A percentile compares a stretch with the other conserved stretches of the same genome.
Conservation (phyloP, 345 rosid genomes). For the Lepidium africanum region DNA sequence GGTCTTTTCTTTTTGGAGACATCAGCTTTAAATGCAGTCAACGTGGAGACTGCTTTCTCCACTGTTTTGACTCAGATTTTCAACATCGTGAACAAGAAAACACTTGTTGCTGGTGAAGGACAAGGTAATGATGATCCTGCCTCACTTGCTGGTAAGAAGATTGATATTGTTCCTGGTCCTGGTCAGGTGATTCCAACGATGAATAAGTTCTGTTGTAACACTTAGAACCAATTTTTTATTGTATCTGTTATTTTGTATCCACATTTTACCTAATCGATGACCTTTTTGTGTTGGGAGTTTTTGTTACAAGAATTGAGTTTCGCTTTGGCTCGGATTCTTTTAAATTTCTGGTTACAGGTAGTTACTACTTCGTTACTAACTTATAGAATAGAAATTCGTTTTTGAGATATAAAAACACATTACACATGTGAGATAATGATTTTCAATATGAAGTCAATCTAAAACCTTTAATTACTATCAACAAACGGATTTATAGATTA, state of each 20-base stretch:
- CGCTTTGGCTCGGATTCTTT: neutral
- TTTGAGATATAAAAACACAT: too few relatives aligned
- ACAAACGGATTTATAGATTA: neutral
- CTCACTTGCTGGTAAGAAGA: constrained; percentile 36
- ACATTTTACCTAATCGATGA: neutral
- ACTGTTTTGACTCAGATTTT: constrained; percentile 51
- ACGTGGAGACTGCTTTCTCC: constrained; percentile 52
- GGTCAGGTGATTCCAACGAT: constrained; percentile 52
- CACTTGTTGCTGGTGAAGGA: constrained; percentile 46
- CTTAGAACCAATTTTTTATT: neutral
- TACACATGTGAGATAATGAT: too few relatives aligned
- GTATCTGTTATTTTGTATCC: neutral
- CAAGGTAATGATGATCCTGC: constrained; percentile 37
- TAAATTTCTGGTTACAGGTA: too few relatives aligned
- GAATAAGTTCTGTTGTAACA: constrained; percentile 46
- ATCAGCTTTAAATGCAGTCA: constrained; percentile 54
- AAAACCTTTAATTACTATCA: too few relatives aligned
- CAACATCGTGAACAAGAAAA: constrained; percentile 44
- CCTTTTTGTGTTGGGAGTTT: neutral
- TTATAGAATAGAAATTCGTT: too few relatives aligned
- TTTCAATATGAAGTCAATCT: too few relatives aligned
- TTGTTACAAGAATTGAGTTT: neutral
- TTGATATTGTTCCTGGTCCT: constrained; percentile 43
- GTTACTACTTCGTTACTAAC: too few relatives aligned
- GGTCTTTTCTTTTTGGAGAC: constrained; percentile 58